Conservation (phyloP, 1,139 yeast genomes). For the Meyerozyma sp. region DNA sequence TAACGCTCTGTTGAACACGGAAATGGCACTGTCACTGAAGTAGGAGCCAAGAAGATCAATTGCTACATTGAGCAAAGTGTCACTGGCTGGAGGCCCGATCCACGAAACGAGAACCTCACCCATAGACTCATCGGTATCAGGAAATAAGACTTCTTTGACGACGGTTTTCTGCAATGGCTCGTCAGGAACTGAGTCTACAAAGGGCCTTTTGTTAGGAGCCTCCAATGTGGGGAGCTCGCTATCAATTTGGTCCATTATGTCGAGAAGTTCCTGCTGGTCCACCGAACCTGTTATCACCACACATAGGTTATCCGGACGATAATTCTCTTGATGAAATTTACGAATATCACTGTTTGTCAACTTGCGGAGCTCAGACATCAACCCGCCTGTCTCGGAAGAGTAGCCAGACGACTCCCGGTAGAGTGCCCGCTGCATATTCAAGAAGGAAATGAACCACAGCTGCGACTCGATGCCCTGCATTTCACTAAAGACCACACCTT, state of each 20-base stretch:
- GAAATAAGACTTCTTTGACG: slow-evolving; percentile 62
- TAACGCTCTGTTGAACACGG: slow-evolving; percentile 60
- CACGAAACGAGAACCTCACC: slow-evolving; percentile 75
- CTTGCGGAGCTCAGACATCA: slow-evolving; percentile 68
- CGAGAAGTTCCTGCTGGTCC: slow-evolving; percentile 65
- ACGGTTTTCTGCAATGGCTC: slow-evolving; percentile 37
- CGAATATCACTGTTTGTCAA: slow-evolving; percentile 71
- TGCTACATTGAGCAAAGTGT: slow-evolving; percentile 56
- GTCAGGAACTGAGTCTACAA: slow-evolving; percentile 64
- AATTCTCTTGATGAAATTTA: slow-evolving; percentile 63
- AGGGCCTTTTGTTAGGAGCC: slow-evolving; percentile 53
- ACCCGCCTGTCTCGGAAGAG: slow-evolving; percentile 92
- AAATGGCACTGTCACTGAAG: slow-evolving; percentile 68
- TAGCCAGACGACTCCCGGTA: slow-evolving; percentile 68
- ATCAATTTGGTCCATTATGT: slow-evolving; percentile 62
- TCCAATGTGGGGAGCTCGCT: slow-evolving; percentile 41
- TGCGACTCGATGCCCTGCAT: slow-evolving; percentile 92
- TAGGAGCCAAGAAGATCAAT: slow-evolving; percentile 69
- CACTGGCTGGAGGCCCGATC: slow-evolving; percentile 71
- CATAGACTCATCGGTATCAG: slow-evolving; percentile 82
- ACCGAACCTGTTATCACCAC: slow-evolving; percentile 80
- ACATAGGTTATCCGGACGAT: slow-evolving; percentile 81
- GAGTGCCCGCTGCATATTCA: slow-evolving; percentile 57
- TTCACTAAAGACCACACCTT: slow-evolving; percentile 96
- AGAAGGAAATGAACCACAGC: slow-evolving; percentile 65